These are phyloP conservation scores for Polytolypa hystricis DNA, from an alignment of 2,329 filamentous ascomycete species.

Conservation along the genomic window DNA sequence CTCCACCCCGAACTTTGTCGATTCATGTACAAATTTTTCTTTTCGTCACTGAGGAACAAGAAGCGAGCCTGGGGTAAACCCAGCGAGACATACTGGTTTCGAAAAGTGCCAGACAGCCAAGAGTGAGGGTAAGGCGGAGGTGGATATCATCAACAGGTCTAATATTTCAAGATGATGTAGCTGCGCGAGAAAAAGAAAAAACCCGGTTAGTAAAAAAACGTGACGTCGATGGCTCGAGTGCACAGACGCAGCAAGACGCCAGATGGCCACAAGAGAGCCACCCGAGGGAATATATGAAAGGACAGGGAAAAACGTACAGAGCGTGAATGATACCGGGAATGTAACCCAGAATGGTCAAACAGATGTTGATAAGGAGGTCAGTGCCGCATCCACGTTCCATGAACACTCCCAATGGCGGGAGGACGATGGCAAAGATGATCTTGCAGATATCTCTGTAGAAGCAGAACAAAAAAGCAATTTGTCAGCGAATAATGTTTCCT, in stretches of 20 bases:
- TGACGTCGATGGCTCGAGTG: too few species aligned
- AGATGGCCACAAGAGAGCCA: neutral
- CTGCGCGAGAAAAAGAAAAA: slow-evolving; percentile 27
- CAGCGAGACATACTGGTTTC: too few species aligned
- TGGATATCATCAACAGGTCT: slow-evolving; percentile 25
- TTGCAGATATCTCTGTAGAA: slow-evolving; percentile 58
- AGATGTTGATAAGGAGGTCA: slow-evolving; percentile 85
- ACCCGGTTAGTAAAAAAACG: too few species aligned
- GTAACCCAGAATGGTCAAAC: slow-evolving; percentile 67
- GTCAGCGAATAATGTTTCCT: neutral
- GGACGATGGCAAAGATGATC: slow-evolving; percentile 78
- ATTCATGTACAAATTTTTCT: too few species aligned
- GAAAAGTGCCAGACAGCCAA: too few species aligned
- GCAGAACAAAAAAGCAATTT: slow-evolving; percentile 2
- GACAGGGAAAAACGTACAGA: slow-evolving; percentile 46
- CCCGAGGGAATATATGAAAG: neutral
- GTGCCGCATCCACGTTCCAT: slow-evolving; percentile 82
- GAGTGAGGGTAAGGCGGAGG: slow-evolving; percentile 1
- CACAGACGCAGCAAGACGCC: neutral
- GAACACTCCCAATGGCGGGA: slow-evolving; percentile 86
- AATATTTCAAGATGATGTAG: slow-evolving; percentile 86
- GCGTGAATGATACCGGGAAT: slow-evolving; percentile 86
- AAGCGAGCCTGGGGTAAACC: too few species aligned
- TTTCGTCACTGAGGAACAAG: too few species aligned
- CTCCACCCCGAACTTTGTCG: too few species aligned